Evolutionary conservation across 1,139 yeast genomes (phyloP).

Genomic region (Geotrichum cucujoidarum): DNA sequence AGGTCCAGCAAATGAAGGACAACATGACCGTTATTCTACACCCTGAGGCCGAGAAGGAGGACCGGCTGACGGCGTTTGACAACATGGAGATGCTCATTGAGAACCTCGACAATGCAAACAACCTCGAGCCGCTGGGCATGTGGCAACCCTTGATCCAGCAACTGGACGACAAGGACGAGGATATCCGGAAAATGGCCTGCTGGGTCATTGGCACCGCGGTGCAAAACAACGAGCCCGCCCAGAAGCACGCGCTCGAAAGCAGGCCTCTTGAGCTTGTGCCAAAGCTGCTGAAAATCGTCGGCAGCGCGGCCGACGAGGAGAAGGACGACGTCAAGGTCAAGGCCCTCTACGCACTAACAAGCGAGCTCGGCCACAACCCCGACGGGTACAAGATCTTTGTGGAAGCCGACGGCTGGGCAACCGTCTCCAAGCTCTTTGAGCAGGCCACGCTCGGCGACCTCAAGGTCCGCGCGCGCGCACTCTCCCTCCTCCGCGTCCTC

Average conservation of each 20-base stretch:
- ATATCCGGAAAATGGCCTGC: conserved; percentile 45
- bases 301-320: conserved; percentile 15
- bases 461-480: conserved; percentile 15
- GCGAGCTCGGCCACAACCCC: conserved; percentile 65
- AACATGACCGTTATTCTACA: conserved; percentile 59
- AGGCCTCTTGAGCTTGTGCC: conserved; percentile 49
- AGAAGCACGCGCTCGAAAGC: conserved; percentile 43
- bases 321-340: conserved; percentile 46
- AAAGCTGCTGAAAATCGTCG: conserved; percentile 44
- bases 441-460: conserved; percentile 6
- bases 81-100: conserved; percentile 93
- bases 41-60: conserved; percentile 48
- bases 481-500: conserved; percentile 17
- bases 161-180: conserved; percentile 39
- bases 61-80: conserved; percentile 73
- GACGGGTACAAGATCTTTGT: conserved; percentile 54
- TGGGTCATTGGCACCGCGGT: conserved; percentile 87
- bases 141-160: conserved; percentile 67
- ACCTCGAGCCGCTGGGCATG: conserved; percentile 72
- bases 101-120: conserved; percentile 90
- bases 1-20: conserved; percentile 77
- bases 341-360: conserved; percentile 72
- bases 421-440: conserved; percentile 2
- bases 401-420: conserved; percentile 56
- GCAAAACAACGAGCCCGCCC: conserved; percentile 79